A percentile compares a stretch with the other conserved stretches of the same genome.
These are phyloP conservation scores for Dipodascus albidus DNA, from an alignment of 805 yeast species.

Conservation along the genomic window DNA sequence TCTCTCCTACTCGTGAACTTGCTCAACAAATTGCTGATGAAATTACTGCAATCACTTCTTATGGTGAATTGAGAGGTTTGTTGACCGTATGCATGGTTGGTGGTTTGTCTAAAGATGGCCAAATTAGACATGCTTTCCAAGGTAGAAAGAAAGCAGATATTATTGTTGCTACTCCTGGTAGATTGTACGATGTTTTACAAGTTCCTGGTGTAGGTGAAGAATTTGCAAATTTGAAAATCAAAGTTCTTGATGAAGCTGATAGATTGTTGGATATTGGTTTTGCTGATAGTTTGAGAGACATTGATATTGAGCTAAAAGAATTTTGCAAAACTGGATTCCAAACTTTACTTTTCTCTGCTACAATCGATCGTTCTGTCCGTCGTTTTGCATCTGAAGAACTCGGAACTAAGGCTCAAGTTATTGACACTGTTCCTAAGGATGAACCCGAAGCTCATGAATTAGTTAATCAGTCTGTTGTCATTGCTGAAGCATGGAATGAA, in stretches of 20 bases:
- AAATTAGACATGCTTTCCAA: conserved; percentile 25
- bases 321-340: conserved; percentile 30
- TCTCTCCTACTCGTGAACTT: conserved; percentile 86
- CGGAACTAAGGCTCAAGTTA: conserved; percentile 25
- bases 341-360: conserved; percentile 78
- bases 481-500: conserved; percentile 44
- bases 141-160: conserved; percentile 37
- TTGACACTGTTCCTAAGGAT: conserved; percentile 64
- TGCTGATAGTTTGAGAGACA: conserved; percentile 47
- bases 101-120: conserved; percentile 39
- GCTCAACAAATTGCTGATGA: conserved; percentile 74
- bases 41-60: conserved; percentile 34
- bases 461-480: conserved; percentile 55
- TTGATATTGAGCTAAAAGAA: conserved; percentile 38
- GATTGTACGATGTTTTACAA: conserved; percentile 52
- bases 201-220: conserved; percentile 32
- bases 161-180: conserved; percentile 83
- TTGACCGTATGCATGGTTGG: conserved; percentile 53
- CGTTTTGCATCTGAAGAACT: conserved; percentile 45
- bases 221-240: conserved; percentile 45
- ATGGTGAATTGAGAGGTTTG: conserved; percentile 24
- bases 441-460: conserved; percentile 73
- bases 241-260: conserved; percentile 89
- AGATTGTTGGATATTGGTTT: conserved; percentile 75
- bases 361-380: conserved; percentile 60